Evolutionary conservation across 495 filamentous ascomycete species (phyloP), one percentile per base, ranked within the genome.

Genomic region (Evansstolkia leycettana): DNA sequence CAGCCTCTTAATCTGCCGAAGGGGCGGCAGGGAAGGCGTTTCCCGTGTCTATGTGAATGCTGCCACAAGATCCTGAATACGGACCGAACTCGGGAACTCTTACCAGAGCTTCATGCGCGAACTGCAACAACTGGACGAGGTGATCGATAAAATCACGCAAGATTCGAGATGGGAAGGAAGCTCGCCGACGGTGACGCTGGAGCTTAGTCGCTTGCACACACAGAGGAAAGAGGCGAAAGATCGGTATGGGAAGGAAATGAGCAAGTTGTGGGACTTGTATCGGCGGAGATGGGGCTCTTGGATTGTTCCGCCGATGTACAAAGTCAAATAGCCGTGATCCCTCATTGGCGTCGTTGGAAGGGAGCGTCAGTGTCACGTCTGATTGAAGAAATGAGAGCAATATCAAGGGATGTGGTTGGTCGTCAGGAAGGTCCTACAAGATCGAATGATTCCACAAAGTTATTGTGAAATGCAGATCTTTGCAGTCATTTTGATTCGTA

Each of bases 161-260:
- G 17, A 14, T 4, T n/a, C n/a, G n/a, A n/a, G n/a, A n/a, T n/a
- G n/a, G n/a, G n/a, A n/a, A n/a, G 5, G 31, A 33, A 9, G 13
- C 17, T 15, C n/a, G 19, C 33, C 26, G 7, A 12, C 6, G 32
- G 14, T 24, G 17, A 24, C 7, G 24, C 1, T 28, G 3, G 34
- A 29, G 33, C n/a, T 36, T 10, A 19, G 20, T 15, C n/a, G 31
- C 12, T 31, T 30, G 39, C 13, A 37, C 28, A 26, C 13, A 42
- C 13, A 17, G 17, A 33, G 24, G 29, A 23, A 33, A n/a, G 28
- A 42, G 18, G 37, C 19, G 26, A 28, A 28, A 25, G 33, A 44
- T 34, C 12, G 30, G 15, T 8, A 26, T 18, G 11, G 14, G 33
- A 12, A 9, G 23, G 6, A 5, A 15, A 6, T 11, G 34, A 25